Evolutionary conservation across 2,329 filamentous ascomycete genomes (phyloP).

Genomic region (Phialophora verrucosa): DNA sequence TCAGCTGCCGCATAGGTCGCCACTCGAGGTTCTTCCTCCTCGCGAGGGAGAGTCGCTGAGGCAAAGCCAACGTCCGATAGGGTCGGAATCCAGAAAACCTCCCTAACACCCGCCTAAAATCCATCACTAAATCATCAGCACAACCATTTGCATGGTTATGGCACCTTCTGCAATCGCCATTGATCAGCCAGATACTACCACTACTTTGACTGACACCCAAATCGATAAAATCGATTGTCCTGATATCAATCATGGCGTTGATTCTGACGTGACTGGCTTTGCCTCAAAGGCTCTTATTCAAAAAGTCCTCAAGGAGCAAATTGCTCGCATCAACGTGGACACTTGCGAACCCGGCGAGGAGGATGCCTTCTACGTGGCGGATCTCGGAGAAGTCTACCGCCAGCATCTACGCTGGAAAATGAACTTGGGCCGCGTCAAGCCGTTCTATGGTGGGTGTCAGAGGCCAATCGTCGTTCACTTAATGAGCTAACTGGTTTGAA

Average conservation of each 20-base stretch:
- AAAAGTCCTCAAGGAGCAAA: constrained; percentile 82
- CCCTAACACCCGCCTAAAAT: constrained; percentile 70
- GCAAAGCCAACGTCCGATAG: constrained; percentile 82
- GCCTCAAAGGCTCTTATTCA: constrained; percentile 81
- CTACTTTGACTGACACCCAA: constrained; percentile 41
- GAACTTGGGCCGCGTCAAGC: constrained; percentile 88
- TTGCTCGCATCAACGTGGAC: constrained; percentile 83
- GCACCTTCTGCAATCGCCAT: constrained; percentile 70
- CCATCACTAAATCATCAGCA: constrained; percentile 40
- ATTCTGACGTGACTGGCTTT: constrained; percentile 51
- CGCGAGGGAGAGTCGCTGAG: constrained; percentile 99
- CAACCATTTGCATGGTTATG: constrained; percentile 64
- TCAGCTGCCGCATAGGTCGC: constrained; percentile 99
- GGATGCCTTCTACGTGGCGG: constrained; percentile 97
- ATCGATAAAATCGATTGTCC: constrained; percentile 41
- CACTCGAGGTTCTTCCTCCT: constrained; percentile 98
- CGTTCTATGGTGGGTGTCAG: constrained; percentile 80
- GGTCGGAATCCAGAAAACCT: constrained; percentile 92
- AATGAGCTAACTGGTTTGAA: constrained; percentile 45
- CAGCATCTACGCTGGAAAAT: constrained; percentile 98
- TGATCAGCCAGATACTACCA: constrained; percentile 38
- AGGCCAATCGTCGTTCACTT: constrained; percentile 19
- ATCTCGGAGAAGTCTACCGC: constrained; percentile 97
- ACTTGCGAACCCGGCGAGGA: constrained; percentile 90
- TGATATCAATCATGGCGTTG: constrained; percentile 56